Percentiles rank a stretch among this genome's conserved stretches.
Conservation (phyloP, 2,329 filamentous ascomycete genomes). For the Clarireedia hainanense region DNA sequence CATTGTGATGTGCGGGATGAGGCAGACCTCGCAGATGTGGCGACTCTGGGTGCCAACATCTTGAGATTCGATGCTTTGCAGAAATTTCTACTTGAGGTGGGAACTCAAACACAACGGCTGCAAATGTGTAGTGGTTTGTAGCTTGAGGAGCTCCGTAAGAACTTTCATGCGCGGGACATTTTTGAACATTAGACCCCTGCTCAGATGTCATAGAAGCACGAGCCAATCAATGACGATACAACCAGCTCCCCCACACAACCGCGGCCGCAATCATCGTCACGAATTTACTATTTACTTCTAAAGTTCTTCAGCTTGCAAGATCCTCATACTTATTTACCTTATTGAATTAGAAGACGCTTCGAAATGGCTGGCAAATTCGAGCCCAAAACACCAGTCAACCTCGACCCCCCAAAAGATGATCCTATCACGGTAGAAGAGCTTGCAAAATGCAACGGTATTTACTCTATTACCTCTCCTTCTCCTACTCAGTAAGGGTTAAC, state of each 20-base stretch:
- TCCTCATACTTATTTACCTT: background rate
- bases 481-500: slow-evolving; percentile 3
- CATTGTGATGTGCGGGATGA: slow-evolving; percentile 21
- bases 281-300: background rate
- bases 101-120: background rate
- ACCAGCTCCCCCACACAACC: slow-evolving; percentile 9
- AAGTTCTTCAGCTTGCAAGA: background rate
- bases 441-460: slow-evolving; percentile 72
- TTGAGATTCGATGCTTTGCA: background rate
- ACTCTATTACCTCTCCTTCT: background rate
- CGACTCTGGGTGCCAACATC: slow-evolving; percentile 24
- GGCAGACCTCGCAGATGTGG: slow-evolving; percentile 15
- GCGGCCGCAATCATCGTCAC: background rate
- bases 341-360: background rate
- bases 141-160: background rate
- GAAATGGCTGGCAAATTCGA: slow-evolving; percentile 61
- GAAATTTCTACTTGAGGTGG: background rate
- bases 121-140: background rate
- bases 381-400: slow-evolving; percentile 66
- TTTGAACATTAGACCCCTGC: background rate
- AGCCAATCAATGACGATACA: background rate
- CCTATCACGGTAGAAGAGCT: slow-evolving; percentile 75
- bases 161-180: background rate
- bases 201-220: background rate
- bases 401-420: slow-evolving; percentile 82